phyloP scores from a whole-genome alignment of 2,329 filamentous ascomycete species.

The Tolypocladium tundrense region DNA sequence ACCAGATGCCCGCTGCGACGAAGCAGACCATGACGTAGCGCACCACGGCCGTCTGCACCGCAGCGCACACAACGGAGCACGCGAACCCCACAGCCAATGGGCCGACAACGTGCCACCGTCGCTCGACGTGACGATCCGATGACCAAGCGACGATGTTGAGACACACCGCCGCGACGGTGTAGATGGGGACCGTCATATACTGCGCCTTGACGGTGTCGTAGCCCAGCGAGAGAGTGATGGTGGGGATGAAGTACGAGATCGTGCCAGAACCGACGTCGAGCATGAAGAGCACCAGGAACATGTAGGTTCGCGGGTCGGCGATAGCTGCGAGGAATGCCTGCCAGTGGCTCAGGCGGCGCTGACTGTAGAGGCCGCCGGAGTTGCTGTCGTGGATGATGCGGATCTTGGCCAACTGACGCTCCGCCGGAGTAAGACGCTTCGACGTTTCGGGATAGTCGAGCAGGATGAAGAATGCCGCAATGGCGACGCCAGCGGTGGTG shows the following conservation, averaged over 20 bases:
- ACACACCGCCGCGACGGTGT: conserved; percentile 2
- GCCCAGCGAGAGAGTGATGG: conserved; percentile 36
- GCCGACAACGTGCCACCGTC: conserved; percentile 11
- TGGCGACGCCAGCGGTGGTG: conserved; percentile 36
- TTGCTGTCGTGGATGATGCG: conserved; percentile 11
- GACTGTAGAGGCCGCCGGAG: conserved; percentile 17
- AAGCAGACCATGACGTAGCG: conserved; percentile 16
- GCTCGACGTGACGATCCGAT: conserved; percentile 10
- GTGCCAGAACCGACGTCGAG: conserved; percentile 29
- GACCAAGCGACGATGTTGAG: conserved; percentile 13
- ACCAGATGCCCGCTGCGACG: conserved; percentile 3
- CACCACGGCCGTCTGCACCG: conserved; percentile 10
- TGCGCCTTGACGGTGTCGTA: conserved; percentile 32
- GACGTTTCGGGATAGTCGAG: conserved; percentile 57
- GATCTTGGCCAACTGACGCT: conserved; percentile 2
- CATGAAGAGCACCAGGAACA: conserved; percentile 5
- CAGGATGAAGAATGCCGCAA: conserved; percentile 51
- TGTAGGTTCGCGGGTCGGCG: conserved; percentile 3
- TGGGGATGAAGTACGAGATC: conserved; percentile 44
- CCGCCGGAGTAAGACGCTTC: conserved; percentile 44
- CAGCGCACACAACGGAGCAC: conserved; percentile 10
- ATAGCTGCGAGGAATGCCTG: conserved; percentile 19
- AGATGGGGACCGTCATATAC: conserved; percentile 31
- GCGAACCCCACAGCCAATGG: conserved; percentile 10
- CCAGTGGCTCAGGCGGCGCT: not conserved